Evolutionary conservation across 2,329 filamentous ascomycete genomes (phyloP).

Genomic region (Trichoderma sp.): DNA sequence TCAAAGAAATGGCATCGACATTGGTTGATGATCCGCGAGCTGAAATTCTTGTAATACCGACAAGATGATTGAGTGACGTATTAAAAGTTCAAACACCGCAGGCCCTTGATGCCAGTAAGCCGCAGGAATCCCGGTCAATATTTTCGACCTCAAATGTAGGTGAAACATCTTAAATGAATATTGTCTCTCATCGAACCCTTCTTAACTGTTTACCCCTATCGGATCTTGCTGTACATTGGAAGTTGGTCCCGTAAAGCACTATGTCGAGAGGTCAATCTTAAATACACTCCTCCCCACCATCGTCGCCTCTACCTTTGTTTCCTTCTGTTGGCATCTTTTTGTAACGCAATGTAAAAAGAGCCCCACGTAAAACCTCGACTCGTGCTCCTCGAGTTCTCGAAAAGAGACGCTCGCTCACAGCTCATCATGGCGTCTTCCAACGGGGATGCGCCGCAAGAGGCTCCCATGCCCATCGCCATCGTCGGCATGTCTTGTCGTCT

Average conservation of each 20-base stretch:
- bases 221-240: no score
- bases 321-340: background rate
- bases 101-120: background rate
- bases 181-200: background rate
- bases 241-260: background rate
- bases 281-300: background rate
- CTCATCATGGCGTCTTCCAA: conserved; percentile 19
- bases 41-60: background rate
- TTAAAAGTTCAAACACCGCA: background rate
- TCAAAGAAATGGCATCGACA: background rate
- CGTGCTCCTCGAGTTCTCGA: background rate
- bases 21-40: background rate
- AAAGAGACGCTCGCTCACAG: background rate
- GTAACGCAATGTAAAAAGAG: background rate
- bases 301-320: background rate
- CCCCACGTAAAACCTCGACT: background rate
- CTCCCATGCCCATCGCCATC: conserved; percentile 44
- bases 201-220: background rate
- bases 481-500: conserved; percentile 52
- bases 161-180: background rate
- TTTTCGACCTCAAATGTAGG: background rate
- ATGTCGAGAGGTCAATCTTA: background rate
- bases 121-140: background rate
- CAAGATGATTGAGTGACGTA: background rate
- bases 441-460: background rate